Base-by-base conservation (phyloP, 345 rosid genomes). In the Garcia nutans region DNA sequence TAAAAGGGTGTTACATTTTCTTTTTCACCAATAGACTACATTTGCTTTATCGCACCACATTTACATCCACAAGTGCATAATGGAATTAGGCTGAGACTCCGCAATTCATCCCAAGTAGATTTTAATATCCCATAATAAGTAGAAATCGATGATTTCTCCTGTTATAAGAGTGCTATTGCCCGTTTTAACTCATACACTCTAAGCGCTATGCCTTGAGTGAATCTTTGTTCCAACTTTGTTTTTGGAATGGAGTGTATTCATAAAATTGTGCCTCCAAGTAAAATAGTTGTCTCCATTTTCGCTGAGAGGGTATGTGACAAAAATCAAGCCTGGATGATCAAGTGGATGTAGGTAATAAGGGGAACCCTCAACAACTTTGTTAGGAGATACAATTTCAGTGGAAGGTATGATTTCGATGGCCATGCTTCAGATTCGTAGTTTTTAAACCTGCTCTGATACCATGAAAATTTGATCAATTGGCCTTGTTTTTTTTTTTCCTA, bases 231-330 rank as follows among this genome's bases (percentile, higher is more conserved):
- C 57, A 11, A 10, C n/a, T 22, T 72, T 58, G 56, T 72, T 72
- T n/a, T 72, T 60, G 8, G 67, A 50, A 1, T 24, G 56, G 3
- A 72, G 41, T 13, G 56, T 41, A 59, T 72, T 72, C 1, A 47
- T 2, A 8, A 74, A 17, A 5, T 12, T 24, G 1, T 37, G 17
- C 6, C 75, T 10, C 65, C 55, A 24, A 3, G 26, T 20, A 47
- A 72, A 72, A 41, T 72, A 58, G n/a, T 59, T 72, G 24, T 59
- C 66, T 58, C 55, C 66, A 72, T 15, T 13, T 57, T 72, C 66
- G 33, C 52, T 59, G 0, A 72, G 54, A 57, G 66, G 66, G 4
- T 72, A 55, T 41, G 66, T 57, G 11, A 59, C 67, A 59, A 72
- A 56, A 42, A 72, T 72, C 55, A 72, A 17, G 10, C 66, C 65